These are phyloP conservation scores for Flagelloscypha sp. DNA, from an alignment of 768 basidiomycete species.

Conservation along the genomic window DNA sequence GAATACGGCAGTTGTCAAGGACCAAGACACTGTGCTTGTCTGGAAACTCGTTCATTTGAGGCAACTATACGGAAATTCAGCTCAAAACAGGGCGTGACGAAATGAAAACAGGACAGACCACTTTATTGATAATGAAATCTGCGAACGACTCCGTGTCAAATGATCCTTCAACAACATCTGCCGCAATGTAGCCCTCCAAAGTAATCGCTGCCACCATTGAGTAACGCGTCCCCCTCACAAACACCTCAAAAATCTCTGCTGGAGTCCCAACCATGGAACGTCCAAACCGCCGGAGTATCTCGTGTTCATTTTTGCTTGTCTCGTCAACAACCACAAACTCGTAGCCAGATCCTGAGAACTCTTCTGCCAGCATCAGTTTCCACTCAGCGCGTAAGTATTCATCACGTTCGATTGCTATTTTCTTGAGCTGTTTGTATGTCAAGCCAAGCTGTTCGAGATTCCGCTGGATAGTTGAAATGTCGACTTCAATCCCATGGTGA, in stretches of 20 bases:
- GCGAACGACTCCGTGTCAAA: constrained; percentile 17
- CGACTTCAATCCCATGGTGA: constrained; percentile 17
- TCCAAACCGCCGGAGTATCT: constrained; percentile 16
- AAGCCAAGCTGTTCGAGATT: constrained; percentile 65
- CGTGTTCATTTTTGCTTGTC: constrained; percentile 21
- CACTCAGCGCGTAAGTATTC: constrained; percentile 11
- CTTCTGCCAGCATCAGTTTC: constrained; percentile 3
- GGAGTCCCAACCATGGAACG: constrained; percentile 13
- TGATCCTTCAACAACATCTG: constrained; percentile 17
- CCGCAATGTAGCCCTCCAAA: constrained; percentile 20
- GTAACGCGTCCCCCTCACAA: constrained; percentile 18
- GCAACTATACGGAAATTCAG: constrained; percentile 3
- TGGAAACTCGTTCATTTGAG: constrained; percentile 16
- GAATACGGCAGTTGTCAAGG: constrained; percentile 21
- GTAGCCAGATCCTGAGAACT: constrained; percentile 8
- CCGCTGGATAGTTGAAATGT: constrained; percentile 28
- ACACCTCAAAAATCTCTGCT: constrained; percentile 15
- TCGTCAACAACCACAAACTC: constrained; percentile 21
- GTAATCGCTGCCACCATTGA: constrained; percentile 23
- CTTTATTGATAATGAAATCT: constrained; percentile 21
- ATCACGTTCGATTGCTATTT: constrained; percentile 17
- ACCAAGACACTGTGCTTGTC: constrained; percentile 14
- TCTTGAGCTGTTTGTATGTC: constrained; percentile 58
- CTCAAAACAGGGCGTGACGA: background rate
- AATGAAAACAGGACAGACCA: constrained; percentile 14